A percentile compares a stretch with the other conserved stretches of the same genome.
Evolutionary conservation across 805 yeast species (phyloP).

Genomic region (Metschnikowia orientalis): DNA sequence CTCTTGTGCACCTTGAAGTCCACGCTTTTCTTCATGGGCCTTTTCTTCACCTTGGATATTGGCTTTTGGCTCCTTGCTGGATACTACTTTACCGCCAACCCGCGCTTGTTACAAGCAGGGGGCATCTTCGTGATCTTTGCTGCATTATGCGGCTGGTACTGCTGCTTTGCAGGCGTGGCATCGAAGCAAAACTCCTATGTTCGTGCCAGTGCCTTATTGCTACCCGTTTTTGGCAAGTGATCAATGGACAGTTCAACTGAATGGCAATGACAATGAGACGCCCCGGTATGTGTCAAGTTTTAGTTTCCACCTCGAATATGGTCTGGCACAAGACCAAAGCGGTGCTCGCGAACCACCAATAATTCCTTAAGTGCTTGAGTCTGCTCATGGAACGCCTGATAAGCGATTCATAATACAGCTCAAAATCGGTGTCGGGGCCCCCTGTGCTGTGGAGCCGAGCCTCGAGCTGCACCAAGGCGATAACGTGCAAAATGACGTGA

Average conservation of each 20-base stretch:
- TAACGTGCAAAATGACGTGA: conserved; percentile 3
- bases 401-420: neutral
- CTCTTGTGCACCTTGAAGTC: conserved; percentile 51
- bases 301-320: neutral
- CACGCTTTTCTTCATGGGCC: conserved; percentile 46
- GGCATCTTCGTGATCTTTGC: conserved; percentile 15
- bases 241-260: neutral
- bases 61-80: conserved; percentile 51
- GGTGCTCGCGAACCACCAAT: conserved; percentile 5
- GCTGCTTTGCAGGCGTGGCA: conserved; percentile 19
- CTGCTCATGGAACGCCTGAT: conserved; percentile 1
- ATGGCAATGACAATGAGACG: neutral
- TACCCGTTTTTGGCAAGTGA: conserved; percentile 14
- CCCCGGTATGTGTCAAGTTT: neutral
- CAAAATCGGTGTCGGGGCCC: neutral
- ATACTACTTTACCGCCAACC: conserved; percentile 44
- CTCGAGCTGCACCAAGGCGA: conserved; percentile 3
- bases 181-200: conserved; percentile 16
- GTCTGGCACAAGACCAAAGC: conserved; percentile 3
- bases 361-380: neutral
- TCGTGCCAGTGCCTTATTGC: conserved; percentile 10
- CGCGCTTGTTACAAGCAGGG: conserved; percentile 13
- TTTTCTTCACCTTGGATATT: conserved; percentile 49
- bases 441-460: conserved; percentile 1
- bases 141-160: conserved; percentile 18